Percentiles rank a stretch among this genome's conserved stretches.
These are phyloP conservation scores for Solanum arcanum DNA, from an alignment of 257 asterid species.

Conservation along the genomic window DNA sequence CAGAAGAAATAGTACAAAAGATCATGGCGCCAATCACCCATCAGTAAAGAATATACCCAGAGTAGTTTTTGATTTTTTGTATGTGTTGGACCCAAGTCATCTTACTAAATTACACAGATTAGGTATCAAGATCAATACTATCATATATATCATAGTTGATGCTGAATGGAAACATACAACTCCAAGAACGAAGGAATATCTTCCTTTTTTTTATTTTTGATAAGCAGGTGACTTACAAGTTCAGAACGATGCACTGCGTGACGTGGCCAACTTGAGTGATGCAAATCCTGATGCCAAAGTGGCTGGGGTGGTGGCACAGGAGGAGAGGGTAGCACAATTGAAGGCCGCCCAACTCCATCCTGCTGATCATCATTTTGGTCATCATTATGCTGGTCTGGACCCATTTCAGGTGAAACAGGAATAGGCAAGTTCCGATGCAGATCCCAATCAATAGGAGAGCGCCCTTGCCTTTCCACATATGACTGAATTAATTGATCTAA, in stretches of 20 bases:
- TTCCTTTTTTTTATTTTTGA: not conserved
- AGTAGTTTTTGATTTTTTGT: not conserved
- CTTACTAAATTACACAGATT: not conserved
- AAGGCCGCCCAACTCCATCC: conserved; percentile 48
- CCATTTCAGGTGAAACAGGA: conserved; percentile 57
- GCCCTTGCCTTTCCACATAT: conserved; percentile 72
- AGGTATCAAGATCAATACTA: not conserved
- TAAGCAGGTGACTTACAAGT: conserved; percentile 35
- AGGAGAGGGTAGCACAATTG: conserved; percentile 64
- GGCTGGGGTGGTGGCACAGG: conserved; percentile 91
- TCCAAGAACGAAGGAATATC: not conserved
- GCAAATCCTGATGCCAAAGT: conserved; percentile 79
- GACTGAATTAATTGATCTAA: conserved; percentile 81
- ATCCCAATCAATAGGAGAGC: conserved; percentile 75
- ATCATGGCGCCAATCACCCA: not conserved
- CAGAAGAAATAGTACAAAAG: not conserved
- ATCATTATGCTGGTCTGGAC: conserved; percentile 41
- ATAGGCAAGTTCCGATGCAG: conserved; percentile 63
- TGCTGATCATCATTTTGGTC: conserved; percentile 54
- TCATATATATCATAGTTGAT: not conserved
- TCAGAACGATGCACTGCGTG: conserved; percentile 75
- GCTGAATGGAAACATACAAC: not conserved
- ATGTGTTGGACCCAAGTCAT: not conserved
- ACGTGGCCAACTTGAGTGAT: conserved; percentile 80
- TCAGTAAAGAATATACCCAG: not conserved